A percentile compares a stretch with the other conserved stretches of the same genome.
Evolutionary conservation across 2,329 filamentous ascomycete genomes (phyloP).

Genomic region (Cladosporium sp.): DNA sequence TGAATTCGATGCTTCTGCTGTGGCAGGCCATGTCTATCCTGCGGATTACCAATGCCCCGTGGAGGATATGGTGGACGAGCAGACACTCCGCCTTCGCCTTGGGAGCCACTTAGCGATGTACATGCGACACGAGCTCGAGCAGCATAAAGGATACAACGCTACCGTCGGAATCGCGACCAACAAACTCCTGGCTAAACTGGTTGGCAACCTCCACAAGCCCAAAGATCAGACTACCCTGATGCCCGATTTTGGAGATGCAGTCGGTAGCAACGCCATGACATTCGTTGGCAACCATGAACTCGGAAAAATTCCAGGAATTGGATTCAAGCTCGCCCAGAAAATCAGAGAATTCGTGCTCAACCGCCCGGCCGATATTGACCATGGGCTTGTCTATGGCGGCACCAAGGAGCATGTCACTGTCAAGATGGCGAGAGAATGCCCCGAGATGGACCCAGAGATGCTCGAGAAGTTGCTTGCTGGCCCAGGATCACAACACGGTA

Average conservation of each 20-base stretch:
- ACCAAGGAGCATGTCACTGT: constrained; percentile 63
- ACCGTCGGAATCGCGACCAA: constrained; percentile 86
- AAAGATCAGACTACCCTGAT: constrained; percentile 82
- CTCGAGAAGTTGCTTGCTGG: constrained; percentile 71
- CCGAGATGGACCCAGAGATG: constrained; percentile 61
- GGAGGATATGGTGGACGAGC: constrained; percentile 22
- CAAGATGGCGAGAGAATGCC: constrained; percentile 62
- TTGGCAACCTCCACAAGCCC: constrained; percentile 81
- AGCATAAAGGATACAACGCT: constrained; percentile 78
- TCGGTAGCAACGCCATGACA: constrained; percentile 53
- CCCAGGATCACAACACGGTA: constrained; percentile 68
- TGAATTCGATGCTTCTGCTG: constrained; percentile 66
- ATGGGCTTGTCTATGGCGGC: constrained; percentile 49
- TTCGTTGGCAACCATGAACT: constrained; percentile 79
- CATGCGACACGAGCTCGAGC: constrained; percentile 70
- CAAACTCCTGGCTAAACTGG: constrained; percentile 83
- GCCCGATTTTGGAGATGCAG: constrained; percentile 40
- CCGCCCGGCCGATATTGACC: constrained; percentile 44
- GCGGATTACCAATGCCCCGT: constrained; percentile 20
- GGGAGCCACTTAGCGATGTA: constrained; percentile 79
- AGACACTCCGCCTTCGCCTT: constrained; percentile 63
- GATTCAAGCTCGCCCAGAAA: constrained; percentile 72
- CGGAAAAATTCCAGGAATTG: constrained; percentile 81
- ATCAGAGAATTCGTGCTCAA: constrained; percentile 63
- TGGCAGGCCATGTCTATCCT: constrained; percentile 66